These are phyloP conservation scores for Wickerhamomyces sp. DNA, from an alignment of 1,139 yeast species.

Conservation along the genomic window DNA sequence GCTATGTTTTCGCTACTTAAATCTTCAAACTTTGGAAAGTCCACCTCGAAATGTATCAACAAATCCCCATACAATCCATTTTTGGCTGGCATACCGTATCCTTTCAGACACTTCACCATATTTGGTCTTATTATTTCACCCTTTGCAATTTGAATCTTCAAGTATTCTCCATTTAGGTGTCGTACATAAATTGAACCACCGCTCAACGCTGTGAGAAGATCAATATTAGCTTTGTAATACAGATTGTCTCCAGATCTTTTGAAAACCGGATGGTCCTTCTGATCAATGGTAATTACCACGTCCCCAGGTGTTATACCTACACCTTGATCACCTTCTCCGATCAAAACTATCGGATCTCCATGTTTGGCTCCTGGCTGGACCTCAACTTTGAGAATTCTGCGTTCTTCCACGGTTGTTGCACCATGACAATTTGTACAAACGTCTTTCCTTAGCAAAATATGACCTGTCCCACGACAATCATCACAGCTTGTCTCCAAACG, in stretches of 20 bases:
- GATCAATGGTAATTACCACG: constrained; percentile 43
- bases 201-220: constrained; percentile 46
- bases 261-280: constrained; percentile 35
- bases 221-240: constrained; percentile 40
- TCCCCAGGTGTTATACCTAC: constrained; percentile 59
- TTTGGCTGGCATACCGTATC: constrained; percentile 62
- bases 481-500: constrained; percentile 30
- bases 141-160: constrained; percentile 35
- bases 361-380: constrained; percentile 49
- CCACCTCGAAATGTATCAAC: constrained; percentile 45
- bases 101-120: constrained; percentile 42
- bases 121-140: constrained; percentile 48
- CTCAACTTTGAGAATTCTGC: constrained; percentile 46
- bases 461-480: constrained; percentile 35
- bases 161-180: constrained; percentile 42
- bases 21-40: constrained; percentile 40
- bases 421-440: constrained; percentile 40
- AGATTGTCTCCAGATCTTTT: constrained; percentile 47
- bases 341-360: constrained; percentile 46
- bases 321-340: constrained; percentile 64
- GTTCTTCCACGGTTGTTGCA: constrained; percentile 34
- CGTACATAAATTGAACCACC: constrained; percentile 47
- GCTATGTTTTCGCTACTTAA: constrained; percentile 34
- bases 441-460: constrained; percentile 27
- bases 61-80: constrained; percentile 42